These are phyloP conservation scores for Chrysoporthe austroafricana DNA, from an alignment of 2,329 filamentous ascomycete genomes.

Conservation along the genomic window DNA sequence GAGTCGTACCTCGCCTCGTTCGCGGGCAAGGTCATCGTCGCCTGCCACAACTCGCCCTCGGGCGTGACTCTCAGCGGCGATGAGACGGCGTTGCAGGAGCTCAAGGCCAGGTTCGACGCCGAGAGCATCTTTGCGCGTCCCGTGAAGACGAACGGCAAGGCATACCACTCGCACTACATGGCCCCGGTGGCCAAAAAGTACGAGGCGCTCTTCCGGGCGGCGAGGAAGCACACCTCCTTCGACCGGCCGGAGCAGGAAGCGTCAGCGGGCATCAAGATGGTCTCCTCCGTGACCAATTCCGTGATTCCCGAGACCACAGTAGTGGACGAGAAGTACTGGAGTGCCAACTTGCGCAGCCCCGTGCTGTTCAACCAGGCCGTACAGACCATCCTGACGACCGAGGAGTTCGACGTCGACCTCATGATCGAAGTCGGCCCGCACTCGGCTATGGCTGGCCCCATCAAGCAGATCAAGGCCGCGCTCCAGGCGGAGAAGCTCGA, in stretches of 20 bases:
- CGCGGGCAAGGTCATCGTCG: constrained; percentile 36
- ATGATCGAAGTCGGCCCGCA: constrained; percentile 43
- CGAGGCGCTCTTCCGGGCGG: constrained; percentile 10
- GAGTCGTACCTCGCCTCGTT: not conserved
- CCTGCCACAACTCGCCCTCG: constrained; percentile 48
- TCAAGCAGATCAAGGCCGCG: constrained; percentile 37
- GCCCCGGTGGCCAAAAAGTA: constrained; percentile 16
- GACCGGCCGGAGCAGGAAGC: no score
- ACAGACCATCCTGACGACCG: constrained; percentile 4
- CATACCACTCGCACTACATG: constrained; percentile 48
- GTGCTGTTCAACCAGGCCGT: constrained; percentile 35
- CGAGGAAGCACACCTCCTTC: not conserved
- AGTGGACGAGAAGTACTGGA: constrained; percentile 32
- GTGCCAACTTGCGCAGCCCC: constrained; percentile 31
- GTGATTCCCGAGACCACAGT: not conserved
- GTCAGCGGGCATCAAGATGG: constrained; percentile 5
- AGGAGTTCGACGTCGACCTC: constrained; percentile 20
- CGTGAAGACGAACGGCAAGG: constrained; percentile 42
- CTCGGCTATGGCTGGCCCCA: constrained; percentile 46
- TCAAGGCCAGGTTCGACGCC: constrained; percentile 32
- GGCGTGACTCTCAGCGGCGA: constrained; percentile 49
- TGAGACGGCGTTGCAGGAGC: constrained; percentile 31
- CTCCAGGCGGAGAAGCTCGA: not conserved
- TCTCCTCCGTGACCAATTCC: constrained; percentile 25
- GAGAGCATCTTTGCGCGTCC: constrained; percentile 36